phyloP scores from a whole-genome alignment of 768 basidiomycete species.

The Tephrocybe sp. region DNA sequence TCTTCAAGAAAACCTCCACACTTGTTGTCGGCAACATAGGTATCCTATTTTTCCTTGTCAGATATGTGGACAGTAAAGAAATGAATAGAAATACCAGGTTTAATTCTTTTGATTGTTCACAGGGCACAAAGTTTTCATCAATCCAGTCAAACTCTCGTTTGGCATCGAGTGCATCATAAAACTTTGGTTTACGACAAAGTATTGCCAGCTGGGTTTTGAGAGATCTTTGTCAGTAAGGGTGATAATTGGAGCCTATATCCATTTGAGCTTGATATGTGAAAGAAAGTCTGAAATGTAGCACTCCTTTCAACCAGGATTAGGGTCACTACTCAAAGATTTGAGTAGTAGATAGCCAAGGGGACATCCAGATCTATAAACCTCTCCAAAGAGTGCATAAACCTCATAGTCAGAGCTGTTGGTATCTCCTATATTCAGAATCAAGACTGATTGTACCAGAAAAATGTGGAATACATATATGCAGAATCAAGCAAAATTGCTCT shows the following conservation, averaged over 20 bases:
- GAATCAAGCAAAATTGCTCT: too few relatives aligned
- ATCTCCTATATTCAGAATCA: constrained; percentile 20
- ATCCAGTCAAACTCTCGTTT: constrained; percentile 18
- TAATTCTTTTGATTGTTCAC: constrained; percentile 17
- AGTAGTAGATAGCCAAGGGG: constrained; percentile 29
- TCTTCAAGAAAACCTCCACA: background rate
- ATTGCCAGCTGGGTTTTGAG: constrained; percentile 26
- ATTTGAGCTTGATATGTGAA: constrained; percentile 17
- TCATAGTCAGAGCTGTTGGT: constrained; percentile 30
- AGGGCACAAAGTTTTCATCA: too few relatives aligned
- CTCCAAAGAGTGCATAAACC: constrained; percentile 28
- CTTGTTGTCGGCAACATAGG: constrained; percentile 4
- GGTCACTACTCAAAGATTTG: constrained; percentile 12
- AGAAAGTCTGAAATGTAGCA: constrained; percentile 22
- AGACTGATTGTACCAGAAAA: background rate
- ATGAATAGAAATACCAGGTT: background rate
- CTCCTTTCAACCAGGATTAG: constrained; percentile 22
- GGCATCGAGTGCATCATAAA: constrained; percentile 25
- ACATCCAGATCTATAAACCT: constrained; percentile 28
- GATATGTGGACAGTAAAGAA: background rate
- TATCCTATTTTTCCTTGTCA: background rate
- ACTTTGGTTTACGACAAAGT: constrained; percentile 21
- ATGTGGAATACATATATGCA: too few relatives aligned
- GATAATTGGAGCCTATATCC: constrained; percentile 19
- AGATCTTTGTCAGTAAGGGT: constrained; percentile 31